Percentiles rank a stretch among this genome's conserved stretches.
Conservation (phyloP, 202 grass and related monocot genomes). For the Panicum hallii region DNA sequence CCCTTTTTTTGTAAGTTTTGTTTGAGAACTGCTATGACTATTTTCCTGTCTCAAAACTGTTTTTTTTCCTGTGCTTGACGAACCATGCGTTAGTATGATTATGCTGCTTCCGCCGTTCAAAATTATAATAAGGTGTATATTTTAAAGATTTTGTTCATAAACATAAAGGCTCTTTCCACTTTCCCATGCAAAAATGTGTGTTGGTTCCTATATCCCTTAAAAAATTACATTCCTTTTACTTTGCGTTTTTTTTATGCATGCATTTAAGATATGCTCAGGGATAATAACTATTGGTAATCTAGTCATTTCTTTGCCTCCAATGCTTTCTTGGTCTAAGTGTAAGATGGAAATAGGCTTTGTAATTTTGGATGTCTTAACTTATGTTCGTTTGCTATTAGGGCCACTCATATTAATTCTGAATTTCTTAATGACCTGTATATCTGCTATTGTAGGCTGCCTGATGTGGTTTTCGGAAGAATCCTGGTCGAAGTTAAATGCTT, state of each 20-base stretch:
- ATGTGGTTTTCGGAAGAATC: slow-evolving; percentile 39
- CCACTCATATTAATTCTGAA: slow-evolving; percentile 16
- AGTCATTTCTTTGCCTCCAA: not conserved
- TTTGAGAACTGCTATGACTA: not conserved
- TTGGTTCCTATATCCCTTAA: not conserved
- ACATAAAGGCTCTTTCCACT: not conserved
- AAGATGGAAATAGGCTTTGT: not conserved
- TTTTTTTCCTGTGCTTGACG: not conserved
- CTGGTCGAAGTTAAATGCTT: not conserved
- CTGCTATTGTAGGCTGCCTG: slow-evolving; percentile 46
- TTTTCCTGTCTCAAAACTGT: not conserved
- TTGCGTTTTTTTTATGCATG: not conserved
- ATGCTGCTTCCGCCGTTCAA: too few relatives aligned
- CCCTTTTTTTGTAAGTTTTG: too few relatives aligned
- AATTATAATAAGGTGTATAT: not conserved
- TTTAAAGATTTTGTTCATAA: not conserved
- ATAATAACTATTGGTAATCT: not conserved
- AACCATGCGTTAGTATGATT: not conserved
- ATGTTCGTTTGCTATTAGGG: not conserved
- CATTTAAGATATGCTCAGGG: not conserved
- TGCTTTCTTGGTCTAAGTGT: not conserved
- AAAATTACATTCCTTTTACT: not conserved
- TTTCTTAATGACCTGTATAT: slow-evolving; percentile 33
- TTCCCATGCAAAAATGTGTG: not conserved
- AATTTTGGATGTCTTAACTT: not conserved